Conservation (phyloP, 805 yeast species). For the Priceomyces haplophilus region DNA sequence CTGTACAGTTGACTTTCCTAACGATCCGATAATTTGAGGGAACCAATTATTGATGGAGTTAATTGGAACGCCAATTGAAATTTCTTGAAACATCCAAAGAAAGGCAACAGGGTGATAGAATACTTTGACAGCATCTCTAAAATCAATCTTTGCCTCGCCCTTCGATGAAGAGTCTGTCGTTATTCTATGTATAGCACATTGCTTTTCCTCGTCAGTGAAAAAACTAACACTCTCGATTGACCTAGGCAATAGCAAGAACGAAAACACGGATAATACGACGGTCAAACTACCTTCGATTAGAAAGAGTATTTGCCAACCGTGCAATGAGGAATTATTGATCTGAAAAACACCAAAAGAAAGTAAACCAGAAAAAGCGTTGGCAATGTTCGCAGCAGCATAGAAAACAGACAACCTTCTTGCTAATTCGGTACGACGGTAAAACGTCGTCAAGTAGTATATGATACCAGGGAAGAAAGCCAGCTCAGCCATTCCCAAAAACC, state of each 20-base stretch:
- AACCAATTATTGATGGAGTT: slow-evolving; percentile 49
- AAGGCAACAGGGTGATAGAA: slow-evolving; percentile 44
- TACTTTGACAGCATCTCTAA: slow-evolving; percentile 42
- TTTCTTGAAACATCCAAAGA: slow-evolving; percentile 45
- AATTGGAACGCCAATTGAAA: slow-evolving; percentile 47
- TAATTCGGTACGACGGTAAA: slow-evolving; percentile 36
- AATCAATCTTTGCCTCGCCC: slow-evolving; percentile 30
- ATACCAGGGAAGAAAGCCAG: slow-evolving; percentile 40
- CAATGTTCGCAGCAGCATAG: slow-evolving; percentile 33
- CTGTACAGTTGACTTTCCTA: slow-evolving; percentile 40
- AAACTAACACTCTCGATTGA: slow-evolving; percentile 33
- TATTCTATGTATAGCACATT: slow-evolving; percentile 36
- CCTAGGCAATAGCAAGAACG: slow-evolving; percentile 36
- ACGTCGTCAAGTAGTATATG: slow-evolving; percentile 34
- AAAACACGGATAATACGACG: slow-evolving; percentile 29
- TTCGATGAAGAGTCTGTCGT: slow-evolving; percentile 45
- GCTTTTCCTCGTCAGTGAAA: slow-evolving; percentile 39
- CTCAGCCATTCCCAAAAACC: slow-evolving; percentile 37
- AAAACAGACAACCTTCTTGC: slow-evolving; percentile 35
- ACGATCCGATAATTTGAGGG: slow-evolving; percentile 41
- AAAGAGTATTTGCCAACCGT: slow-evolving; percentile 50
- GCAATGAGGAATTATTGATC: slow-evolving; percentile 30
- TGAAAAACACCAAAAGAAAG: slow-evolving; percentile 37
- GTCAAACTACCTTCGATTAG: slow-evolving; percentile 45
- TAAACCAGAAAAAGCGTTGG: slow-evolving; percentile 38